Evolutionary conservation across 768 basidiomycete species (phyloP), one percentile per base, ranked within the genome.

Genomic region (Auricularia sp.): DNA sequence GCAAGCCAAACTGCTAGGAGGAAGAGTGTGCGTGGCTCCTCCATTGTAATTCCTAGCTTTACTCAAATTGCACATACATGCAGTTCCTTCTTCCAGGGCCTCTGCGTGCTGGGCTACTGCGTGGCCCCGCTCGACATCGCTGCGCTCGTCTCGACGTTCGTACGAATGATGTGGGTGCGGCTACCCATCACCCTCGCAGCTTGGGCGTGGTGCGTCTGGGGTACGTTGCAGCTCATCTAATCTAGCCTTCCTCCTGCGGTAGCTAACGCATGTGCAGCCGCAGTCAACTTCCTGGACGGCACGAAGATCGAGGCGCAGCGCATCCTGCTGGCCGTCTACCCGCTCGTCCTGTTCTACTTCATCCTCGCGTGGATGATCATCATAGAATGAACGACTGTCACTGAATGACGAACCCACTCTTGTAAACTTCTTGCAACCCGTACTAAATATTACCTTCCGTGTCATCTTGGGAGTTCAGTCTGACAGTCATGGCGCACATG

Each of bases 171-270:
- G 61, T 97, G 89, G 77, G 79, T 98, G 64, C 84, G 96, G 64
- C 87, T 87, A 36, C 96, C 96, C 10, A 74, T 98, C 36, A 88
- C 93, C 56, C 73, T 96, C 34, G 80, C 87, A 21, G 90, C 92
- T 12, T 96, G 93, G 89, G 93, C 82, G 43, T 98, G 96, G 96
- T 92, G 88, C 73, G 90, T 97, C 65, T 98, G 94, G 93, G 96
- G 95, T 98, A 71, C 65, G 84, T 51, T 18, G 21, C 18, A 2
- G 18, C 56, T 56, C 36, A 14, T 47, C 39, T 2, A 14, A 3
- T 2, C 35, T 4, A 18, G 39, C 36, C 14, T 18, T 35, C 35
- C n/a, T 3, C 16, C 23, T 11, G 5, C n/a, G 4, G 63, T 6
- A 36, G 42, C 36, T 23, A 18, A 47, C 33, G 56, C 61, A 33